Percentiles rank a stretch among this genome's conserved stretches.
Evolutionary conservation across 495 filamentous ascomycete species (phyloP).

Genomic region (Aspergillus nanangensis): DNA sequence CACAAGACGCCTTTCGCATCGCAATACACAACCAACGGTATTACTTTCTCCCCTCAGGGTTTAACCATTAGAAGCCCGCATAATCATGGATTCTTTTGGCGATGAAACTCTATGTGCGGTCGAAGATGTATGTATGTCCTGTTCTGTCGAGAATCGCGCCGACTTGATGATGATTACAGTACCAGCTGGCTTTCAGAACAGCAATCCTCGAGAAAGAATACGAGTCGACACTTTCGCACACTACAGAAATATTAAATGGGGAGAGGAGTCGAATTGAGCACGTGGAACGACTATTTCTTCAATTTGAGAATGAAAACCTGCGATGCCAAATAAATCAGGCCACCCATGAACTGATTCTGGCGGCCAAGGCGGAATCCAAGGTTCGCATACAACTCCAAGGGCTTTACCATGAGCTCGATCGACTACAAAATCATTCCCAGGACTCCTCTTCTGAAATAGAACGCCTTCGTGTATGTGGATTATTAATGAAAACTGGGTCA

Average conservation of each 20-base stretch:
- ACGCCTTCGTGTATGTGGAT: constrained; percentile 56
- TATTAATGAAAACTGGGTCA: background rate
- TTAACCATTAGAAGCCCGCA: too few relatives aligned
- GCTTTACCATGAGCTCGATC: constrained; percentile 49
- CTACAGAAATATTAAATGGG: constrained; percentile 58
- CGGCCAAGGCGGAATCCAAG: constrained; percentile 50
- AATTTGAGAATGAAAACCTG: constrained; percentile 66
- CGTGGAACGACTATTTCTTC: constrained; percentile 61
- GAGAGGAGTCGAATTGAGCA: constrained; percentile 63
- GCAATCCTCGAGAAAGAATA: constrained; percentile 61
- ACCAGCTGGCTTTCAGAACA: constrained; percentile 41
- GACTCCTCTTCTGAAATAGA: constrained; percentile 58
- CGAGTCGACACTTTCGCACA: constrained; percentile 50
- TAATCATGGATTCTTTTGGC: background rate
- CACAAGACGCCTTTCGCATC: too few relatives aligned
- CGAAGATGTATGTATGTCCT: constrained; percentile 22
- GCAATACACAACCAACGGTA: too few relatives aligned
- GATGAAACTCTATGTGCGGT: constrained; percentile 8
- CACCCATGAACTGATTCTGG: constrained; percentile 43
- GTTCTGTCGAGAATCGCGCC: background rate
- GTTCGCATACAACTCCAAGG: constrained; percentile 53
- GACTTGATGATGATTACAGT: constrained; percentile 23
- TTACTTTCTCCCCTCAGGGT: too few relatives aligned
- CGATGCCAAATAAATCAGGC: constrained; percentile 55
- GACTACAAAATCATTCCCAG: constrained; percentile 51